phyloP scores from a whole-genome alignment of 148 eudicot species.

The Vaccinium macrocarpon region DNA sequence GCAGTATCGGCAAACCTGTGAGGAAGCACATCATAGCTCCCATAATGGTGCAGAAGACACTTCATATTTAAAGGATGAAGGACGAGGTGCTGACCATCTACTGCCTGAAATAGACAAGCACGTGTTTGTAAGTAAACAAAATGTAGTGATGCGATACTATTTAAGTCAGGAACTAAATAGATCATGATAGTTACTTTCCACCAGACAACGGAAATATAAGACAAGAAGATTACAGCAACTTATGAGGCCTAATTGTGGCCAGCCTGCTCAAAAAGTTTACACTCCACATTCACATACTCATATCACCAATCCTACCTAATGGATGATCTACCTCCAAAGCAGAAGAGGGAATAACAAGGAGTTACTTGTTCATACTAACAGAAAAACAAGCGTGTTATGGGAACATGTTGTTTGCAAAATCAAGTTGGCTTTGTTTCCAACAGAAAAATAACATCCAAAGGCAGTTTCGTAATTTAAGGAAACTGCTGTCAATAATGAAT shows the following conservation, averaged over 20 bases:
- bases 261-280: neutral
- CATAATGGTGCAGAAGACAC: constrained; percentile 93
- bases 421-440: neutral
- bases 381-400: neutral
- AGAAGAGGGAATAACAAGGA: neutral
- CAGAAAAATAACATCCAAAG: neutral
- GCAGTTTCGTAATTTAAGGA: neutral
- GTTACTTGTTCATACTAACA: neutral
- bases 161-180: neutral
- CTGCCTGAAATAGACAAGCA: constrained; percentile 55
- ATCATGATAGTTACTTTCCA: neutral
- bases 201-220: neutral
- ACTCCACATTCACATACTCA: neutral
- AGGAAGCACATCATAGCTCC: constrained; percentile 75
- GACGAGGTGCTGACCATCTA: constrained; percentile 89
- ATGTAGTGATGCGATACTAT: neutral
- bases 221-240: neutral
- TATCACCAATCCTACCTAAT: neutral
- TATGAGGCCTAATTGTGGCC: neutral
- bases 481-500: neutral
- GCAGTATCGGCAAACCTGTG: constrained; percentile 54
- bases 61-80: constrained; percentile 91
- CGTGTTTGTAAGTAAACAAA: neutral
- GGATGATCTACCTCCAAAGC: neutral
- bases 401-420: neutral